Conservation (phyloP, 192 early-diverging fungal species). For the Irineochytrium annulatum region DNA sequence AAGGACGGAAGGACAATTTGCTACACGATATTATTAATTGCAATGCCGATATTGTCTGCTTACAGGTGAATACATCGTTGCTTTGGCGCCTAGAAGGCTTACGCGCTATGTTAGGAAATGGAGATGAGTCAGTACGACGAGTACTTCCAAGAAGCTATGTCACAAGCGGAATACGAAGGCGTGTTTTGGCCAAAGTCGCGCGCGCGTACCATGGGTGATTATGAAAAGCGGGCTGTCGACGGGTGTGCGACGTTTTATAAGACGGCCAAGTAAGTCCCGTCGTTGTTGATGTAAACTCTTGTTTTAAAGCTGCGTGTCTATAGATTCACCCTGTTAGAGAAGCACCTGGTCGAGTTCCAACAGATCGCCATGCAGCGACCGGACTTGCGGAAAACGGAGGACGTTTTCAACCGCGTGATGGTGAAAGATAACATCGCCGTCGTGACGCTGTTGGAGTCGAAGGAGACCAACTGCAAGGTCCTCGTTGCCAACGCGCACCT, state of each 20-base stretch:
- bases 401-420: constrained; percentile 96
- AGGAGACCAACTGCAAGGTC: constrained; percentile 57
- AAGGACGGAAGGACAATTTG: constrained; percentile 86
- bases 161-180: constrained; percentile 77
- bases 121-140: constrained; percentile 84
- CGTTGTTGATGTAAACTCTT: constrained; percentile 3
- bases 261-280: constrained; percentile 60
- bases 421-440: constrained; percentile 94
- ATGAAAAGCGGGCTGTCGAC: constrained; percentile 81
- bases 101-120: constrained; percentile 65
- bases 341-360: constrained; percentile 90
- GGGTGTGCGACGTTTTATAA: constrained; percentile 96
- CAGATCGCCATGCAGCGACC: constrained; percentile 81
- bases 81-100: no score
- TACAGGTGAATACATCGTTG: constrained; percentile 64
- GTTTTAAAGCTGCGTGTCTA: background rate
- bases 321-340: constrained; percentile 79
- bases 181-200: constrained; percentile 94
- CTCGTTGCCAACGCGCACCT: constrained; percentile 88
- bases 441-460: constrained; percentile 77
- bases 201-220: constrained; percentile 89
- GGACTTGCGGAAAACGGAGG: constrained; percentile 86
- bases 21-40: constrained; percentile 79
- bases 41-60: constrained; percentile 86
- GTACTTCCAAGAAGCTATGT: constrained; percentile 72